Conservation (phyloP, 441 rosid genomes). For the Mallotus repandus region DNA sequence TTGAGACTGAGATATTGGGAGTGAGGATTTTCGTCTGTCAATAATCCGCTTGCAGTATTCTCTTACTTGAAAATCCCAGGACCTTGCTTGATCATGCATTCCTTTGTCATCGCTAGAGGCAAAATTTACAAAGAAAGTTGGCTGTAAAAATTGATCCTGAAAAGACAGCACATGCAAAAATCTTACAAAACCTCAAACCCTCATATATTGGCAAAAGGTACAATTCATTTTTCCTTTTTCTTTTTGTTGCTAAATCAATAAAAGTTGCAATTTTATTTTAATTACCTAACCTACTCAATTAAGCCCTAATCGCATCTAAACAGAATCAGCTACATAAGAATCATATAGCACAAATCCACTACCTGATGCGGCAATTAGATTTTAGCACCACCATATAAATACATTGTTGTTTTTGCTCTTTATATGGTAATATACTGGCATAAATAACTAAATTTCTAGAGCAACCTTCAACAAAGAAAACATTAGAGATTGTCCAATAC, state of each 20-base stretch:
- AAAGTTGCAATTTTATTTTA: background rate
- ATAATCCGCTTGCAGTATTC: constrained; percentile 46
- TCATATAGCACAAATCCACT: background rate
- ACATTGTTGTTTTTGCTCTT: background rate
- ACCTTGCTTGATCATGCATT: constrained; percentile 30
- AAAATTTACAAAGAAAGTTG: constrained; percentile 49
- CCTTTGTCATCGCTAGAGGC: constrained; percentile 41
- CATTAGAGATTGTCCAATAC: constrained; percentile 29
- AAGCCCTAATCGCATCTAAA: background rate
- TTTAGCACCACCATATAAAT: background rate
- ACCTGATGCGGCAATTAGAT: background rate
- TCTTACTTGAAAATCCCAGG: constrained; percentile 74
- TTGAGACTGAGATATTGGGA: constrained; percentile 41
- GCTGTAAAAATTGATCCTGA: constrained; percentile 52
- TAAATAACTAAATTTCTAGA: background rate
- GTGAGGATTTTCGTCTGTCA: constrained; percentile 51
- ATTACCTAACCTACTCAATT: background rate
- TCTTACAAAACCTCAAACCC: constrained; percentile 13
- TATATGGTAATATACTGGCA: background rate
- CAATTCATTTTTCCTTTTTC: background rate
- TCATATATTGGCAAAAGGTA: constrained; percentile 11
- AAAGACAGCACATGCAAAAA: constrained; percentile 32
- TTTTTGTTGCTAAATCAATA: background rate
- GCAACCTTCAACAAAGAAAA: constrained; percentile 8
- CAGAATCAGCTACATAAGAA: background rate